Conservation (phyloP, 257 asterid genomes). For the Paraleonurus japonicus region DNA sequence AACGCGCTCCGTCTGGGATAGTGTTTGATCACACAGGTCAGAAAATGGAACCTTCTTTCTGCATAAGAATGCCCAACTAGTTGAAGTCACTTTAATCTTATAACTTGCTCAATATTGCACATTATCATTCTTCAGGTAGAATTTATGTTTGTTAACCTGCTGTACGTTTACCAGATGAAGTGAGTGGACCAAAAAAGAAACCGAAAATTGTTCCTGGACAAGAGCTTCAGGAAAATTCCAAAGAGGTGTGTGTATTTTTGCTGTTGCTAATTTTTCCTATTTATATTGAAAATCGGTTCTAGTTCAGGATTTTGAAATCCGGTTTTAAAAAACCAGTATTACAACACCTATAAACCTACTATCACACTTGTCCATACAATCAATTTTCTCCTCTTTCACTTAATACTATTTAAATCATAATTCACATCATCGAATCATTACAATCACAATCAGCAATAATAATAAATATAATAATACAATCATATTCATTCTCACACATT, state of each 20-base stretch:
- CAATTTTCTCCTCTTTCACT: too few relatives aligned
- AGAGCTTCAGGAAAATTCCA: conserved; percentile 67
- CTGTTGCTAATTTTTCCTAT: background rate
- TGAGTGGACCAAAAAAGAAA: conserved; percentile 54
- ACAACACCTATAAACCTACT: too few relatives aligned
- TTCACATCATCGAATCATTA: too few relatives aligned
- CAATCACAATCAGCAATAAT: too few relatives aligned
- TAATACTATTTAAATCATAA: too few relatives aligned
- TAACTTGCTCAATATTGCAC: conserved; percentile 1
- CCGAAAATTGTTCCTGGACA: conserved; percentile 70
- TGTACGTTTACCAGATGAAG: conserved; percentile 43
- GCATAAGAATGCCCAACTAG: background rate
- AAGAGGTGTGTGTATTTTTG: conserved; percentile 37
- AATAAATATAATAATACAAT: too few relatives aligned
- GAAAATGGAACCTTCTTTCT: conserved; percentile 13
- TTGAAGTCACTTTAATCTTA: background rate
- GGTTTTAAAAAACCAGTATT: too few relatives aligned
- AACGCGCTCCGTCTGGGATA: conserved; percentile 71
- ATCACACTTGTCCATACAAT: too few relatives aligned
- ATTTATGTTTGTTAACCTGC: background rate
- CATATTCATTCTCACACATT: too few relatives aligned
- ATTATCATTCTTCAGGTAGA: background rate
- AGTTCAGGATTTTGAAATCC: too few relatives aligned
- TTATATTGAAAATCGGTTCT: too few relatives aligned
- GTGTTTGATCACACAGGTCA: conserved; percentile 60